Conservation (phyloP, 306 rosid species). For the Gastrolobium bilobum region DNA sequence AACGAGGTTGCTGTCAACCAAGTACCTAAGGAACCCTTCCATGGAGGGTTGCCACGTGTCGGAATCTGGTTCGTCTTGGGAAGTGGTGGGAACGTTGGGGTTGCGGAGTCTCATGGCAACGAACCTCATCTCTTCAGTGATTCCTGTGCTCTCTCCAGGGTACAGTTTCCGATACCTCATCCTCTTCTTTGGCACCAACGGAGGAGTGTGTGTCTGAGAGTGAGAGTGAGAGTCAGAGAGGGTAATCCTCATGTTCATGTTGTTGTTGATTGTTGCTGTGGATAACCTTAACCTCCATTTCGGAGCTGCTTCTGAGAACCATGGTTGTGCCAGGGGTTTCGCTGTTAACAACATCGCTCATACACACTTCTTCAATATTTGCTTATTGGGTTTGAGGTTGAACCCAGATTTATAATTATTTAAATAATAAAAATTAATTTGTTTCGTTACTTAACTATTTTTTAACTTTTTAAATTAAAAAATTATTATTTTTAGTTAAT, state of each 20-base stretch:
- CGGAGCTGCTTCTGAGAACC: constrained; percentile 15
- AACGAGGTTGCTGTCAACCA: constrained; percentile 78
- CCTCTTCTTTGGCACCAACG: constrained; percentile 58
- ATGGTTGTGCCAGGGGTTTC: constrained; percentile 43
- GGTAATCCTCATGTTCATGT: background rate
- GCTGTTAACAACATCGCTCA: constrained; percentile 52
- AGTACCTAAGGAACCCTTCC: constrained; percentile 70
- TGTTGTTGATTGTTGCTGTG: constrained; percentile 8
- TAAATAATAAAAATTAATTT: too few relatives aligned
- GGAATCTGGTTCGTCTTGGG: background rate
- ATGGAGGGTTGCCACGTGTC: constrained; percentile 72
- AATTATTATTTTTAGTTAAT: too few relatives aligned
- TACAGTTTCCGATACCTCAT: constrained; percentile 68
- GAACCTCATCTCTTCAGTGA: constrained; percentile 94
- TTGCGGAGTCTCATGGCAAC: constrained; percentile 91
- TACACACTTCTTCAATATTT: too few relatives aligned
- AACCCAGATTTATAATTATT: too few relatives aligned
- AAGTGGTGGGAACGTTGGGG: constrained; percentile 29
- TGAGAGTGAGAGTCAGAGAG: constrained; percentile 38
- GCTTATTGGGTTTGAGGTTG: too few relatives aligned
- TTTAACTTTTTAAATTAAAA: too few relatives aligned
- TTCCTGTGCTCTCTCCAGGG: constrained; percentile 87
- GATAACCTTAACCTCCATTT: background rate
- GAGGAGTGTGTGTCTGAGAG: constrained; percentile 41
- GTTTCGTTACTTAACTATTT: too few relatives aligned